phyloP scores from a whole-genome alignment of 140 eudicot species.

The Cichorium intybus region DNA sequence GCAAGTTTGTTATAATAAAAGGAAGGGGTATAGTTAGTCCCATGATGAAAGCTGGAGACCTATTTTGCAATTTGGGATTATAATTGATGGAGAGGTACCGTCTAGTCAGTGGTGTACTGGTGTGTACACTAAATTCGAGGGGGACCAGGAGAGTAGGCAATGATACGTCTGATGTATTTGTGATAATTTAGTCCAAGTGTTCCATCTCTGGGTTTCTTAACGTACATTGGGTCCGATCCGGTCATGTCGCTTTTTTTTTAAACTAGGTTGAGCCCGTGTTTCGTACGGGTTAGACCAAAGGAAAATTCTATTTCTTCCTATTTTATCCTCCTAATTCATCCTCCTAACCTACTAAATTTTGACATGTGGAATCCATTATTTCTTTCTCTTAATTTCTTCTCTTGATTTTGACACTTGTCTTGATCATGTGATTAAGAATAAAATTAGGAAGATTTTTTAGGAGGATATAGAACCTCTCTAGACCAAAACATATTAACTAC shows the following conservation, averaged over 20 bases:
- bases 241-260: background rate
- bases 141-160: slow-evolving; percentile 20
- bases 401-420: too few relatives aligned
- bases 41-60: background rate
- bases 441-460: too few relatives aligned
- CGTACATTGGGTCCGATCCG: slow-evolving; percentile 6
- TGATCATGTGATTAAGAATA: too few relatives aligned
- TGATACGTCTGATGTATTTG: slow-evolving; percentile 12
- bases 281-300: too few relatives aligned
- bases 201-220: slow-evolving; percentile 13
- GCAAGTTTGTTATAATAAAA: background rate
- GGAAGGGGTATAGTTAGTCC: background rate
- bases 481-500: too few relatives aligned
- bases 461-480: too few relatives aligned
- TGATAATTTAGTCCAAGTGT: slow-evolving; percentile 16
- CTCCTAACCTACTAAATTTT: too few relatives aligned
- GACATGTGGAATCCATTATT: too few relatives aligned
- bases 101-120: background rate
- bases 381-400: too few relatives aligned
- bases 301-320: too few relatives aligned
- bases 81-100: slow-evolving; percentile 3
- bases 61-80: background rate
- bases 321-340: too few relatives aligned
- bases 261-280: too few relatives aligned
- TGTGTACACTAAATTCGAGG: slow-evolving; percentile 2